These are phyloP conservation scores for Leucoagaricus sp. DNA, from an alignment of 1,284 basidiomycete species.

Conservation along the genomic window DNA sequence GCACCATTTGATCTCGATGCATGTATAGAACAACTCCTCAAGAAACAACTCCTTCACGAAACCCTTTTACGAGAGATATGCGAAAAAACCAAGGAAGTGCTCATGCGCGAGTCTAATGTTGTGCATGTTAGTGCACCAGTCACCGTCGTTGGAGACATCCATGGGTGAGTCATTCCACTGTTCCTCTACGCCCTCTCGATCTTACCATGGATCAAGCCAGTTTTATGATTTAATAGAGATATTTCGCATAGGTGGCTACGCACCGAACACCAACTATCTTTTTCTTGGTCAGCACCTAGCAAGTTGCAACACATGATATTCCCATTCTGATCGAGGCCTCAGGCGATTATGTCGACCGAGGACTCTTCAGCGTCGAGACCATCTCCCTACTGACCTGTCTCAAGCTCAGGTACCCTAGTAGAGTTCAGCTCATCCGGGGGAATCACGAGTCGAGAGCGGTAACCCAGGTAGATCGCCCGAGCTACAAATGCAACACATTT, in stretches of 20 bases:
- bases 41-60: constrained; percentile 93
- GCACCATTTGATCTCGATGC: constrained; percentile 94
- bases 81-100: constrained; percentile 97
- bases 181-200: constrained; percentile 15
- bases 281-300: constrained; percentile 77
- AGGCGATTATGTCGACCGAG: constrained; percentile 99
- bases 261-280: constrained; percentile 96
- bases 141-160: constrained; percentile 98
- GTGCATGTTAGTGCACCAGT: constrained; percentile 98
- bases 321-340: constrained; percentile 12
- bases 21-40: constrained; percentile 87
- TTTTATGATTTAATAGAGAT: constrained; percentile 99
- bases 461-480: constrained; percentile 74
- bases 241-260: constrained; percentile 97
- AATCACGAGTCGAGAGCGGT: constrained; percentile 99
- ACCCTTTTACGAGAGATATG: constrained; percentile 94
- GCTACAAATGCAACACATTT: constrained; percentile 17
- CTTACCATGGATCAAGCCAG: constrained; percentile 64
- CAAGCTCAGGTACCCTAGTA: constrained; percentile 95
- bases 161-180: constrained; percentile 72
- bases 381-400: constrained; percentile 97
- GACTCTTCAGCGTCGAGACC: constrained; percentile 97
- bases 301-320: constrained; percentile 16
- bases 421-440: constrained; percentile 95
- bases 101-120: constrained; percentile 99